A percentile compares a stretch with the other conserved stretches of the same genome.
phyloP scores from a whole-genome alignment of 805 yeast species.

The Zygosaccharomyces lentus region DNA sequence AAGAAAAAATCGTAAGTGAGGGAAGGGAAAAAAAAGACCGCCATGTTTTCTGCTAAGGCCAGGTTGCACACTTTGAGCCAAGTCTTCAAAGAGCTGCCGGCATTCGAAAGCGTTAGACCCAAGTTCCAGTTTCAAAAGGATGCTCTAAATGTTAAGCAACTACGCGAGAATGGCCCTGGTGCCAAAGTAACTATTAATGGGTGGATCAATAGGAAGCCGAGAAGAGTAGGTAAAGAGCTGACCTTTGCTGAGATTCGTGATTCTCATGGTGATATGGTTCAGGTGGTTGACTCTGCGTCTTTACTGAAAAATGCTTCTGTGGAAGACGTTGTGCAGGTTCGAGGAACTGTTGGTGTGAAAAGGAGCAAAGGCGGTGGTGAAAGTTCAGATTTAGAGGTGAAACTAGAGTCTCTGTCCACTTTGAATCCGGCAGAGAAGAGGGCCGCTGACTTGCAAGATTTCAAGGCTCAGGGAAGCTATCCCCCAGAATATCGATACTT shows the following conservation, averaged over 20 bases:
- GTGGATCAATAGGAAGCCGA: slow-evolving; percentile 76
- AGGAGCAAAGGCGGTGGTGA: slow-evolving; percentile 26
- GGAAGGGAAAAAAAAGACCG: not conserved
- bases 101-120: slow-evolving; percentile 10
- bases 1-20: not conserved
- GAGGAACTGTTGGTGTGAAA: slow-evolving; percentile 46
- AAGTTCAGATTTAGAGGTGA: slow-evolving; percentile 51
- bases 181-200: slow-evolving; percentile 59
- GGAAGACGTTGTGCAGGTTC: slow-evolving; percentile 70
- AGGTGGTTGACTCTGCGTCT: slow-evolving; percentile 45
- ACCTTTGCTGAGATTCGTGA: slow-evolving; percentile 78
- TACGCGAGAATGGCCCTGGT: slow-evolving; percentile 6
- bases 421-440: slow-evolving; percentile 60
- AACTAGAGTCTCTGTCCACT: slow-evolving; percentile 46
- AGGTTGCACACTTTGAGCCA: slow-evolving; percentile 9
- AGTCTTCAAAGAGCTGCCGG: slow-evolving; percentile 13
- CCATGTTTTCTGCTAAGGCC: slow-evolving; percentile 3
- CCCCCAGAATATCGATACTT: slow-evolving; percentile 81
- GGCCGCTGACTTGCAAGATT: slow-evolving; percentile 63
- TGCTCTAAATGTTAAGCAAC: slow-evolving; percentile 13
- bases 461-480: slow-evolving; percentile 48
- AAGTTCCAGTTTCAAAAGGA: slow-evolving; percentile 18
- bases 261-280: slow-evolving; percentile 59
- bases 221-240: slow-evolving; percentile 57
- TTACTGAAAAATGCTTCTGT: slow-evolving; percentile 48